These are phyloP conservation scores for Leishmania tropica DNA, from an alignment of 208 protist species.

Conservation along the genomic window DNA sequence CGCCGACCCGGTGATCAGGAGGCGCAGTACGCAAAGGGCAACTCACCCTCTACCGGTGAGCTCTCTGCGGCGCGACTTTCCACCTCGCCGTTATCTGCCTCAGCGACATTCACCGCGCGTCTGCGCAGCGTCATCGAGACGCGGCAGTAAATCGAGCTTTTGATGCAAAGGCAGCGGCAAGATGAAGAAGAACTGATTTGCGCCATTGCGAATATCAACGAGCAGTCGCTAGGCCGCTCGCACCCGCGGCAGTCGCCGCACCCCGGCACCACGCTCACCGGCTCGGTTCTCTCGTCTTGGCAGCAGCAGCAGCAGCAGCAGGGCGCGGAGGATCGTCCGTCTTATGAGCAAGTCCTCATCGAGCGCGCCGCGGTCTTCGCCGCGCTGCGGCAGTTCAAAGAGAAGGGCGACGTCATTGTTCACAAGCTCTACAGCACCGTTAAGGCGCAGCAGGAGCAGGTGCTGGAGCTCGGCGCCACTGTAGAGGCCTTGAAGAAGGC, in stretches of 20 bases:
- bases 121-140: constrained; percentile 33
- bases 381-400: constrained; percentile 46
- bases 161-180: constrained; percentile 31
- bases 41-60: background rate
- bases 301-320: background rate
- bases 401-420: constrained; percentile 57
- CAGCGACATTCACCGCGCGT: constrained; percentile 23
- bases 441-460: constrained; percentile 38
- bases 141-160: constrained; percentile 29
- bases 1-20: background rate
- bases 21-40: background rate
- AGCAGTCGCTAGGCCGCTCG: constrained; percentile 17
- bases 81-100: constrained; percentile 17
- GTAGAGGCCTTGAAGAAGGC: constrained; percentile 40
- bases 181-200: constrained; percentile 27
- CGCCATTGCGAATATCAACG: constrained; percentile 13
- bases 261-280: background rate
- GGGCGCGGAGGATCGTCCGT: constrained; percentile 1
- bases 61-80: constrained; percentile 14
- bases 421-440: constrained; percentile 45
- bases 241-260: background rate
- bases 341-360: constrained; percentile 32
- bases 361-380: constrained; percentile 52
- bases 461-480: constrained; percentile 31
- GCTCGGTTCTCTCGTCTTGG: background rate